Conservation (phyloP, 768 basidiomycete species). For the Lactarius vividus region DNA sequence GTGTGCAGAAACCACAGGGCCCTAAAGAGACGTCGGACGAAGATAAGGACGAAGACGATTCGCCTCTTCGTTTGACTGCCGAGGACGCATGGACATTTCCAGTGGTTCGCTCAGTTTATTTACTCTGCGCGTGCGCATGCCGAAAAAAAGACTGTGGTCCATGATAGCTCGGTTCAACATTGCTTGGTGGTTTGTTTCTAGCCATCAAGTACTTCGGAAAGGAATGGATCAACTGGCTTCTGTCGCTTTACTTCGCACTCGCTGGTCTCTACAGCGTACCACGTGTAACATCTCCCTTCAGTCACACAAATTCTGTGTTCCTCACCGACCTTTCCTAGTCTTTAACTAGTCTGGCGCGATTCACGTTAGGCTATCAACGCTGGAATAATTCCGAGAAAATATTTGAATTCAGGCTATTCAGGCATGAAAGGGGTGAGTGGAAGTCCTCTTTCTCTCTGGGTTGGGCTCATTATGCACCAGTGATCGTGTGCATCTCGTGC, state of each 20-base stretch:
- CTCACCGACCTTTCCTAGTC: slow-evolving; percentile 39
- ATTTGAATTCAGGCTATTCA: slow-evolving; percentile 32
- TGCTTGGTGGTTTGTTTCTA: slow-evolving; percentile 65
- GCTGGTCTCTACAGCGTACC: slow-evolving; percentile 65
- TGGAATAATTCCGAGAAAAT: slow-evolving; percentile 44
- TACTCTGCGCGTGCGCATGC: background rate
- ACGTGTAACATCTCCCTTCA: slow-evolving; percentile 46
- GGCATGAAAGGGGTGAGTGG: slow-evolving; percentile 47
- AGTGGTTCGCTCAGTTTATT: slow-evolving; percentile 46
- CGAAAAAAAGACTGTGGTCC: background rate
- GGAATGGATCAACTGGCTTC: slow-evolving; percentile 78
- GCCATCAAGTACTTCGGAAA: slow-evolving; percentile 73
- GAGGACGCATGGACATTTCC: slow-evolving; percentile 76
- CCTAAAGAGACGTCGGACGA: slow-evolving; percentile 38
- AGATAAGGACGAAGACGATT: slow-evolving; percentile 59
- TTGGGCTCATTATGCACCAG: slow-evolving; percentile 32
- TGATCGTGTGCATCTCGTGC: slow-evolving; percentile 42
- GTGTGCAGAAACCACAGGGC: slow-evolving; percentile 26
- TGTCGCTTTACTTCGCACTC: slow-evolving; percentile 73
- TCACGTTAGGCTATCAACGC: slow-evolving; percentile 45
- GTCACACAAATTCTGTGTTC: background rate
- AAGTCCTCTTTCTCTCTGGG: background rate
- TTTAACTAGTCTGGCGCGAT: slow-evolving; percentile 49
- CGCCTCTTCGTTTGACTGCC: slow-evolving; percentile 48
- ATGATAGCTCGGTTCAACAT: slow-evolving; percentile 62